Base-by-base conservation (phyloP, 257 asterid species). In the Primulina tabacum region DNA sequence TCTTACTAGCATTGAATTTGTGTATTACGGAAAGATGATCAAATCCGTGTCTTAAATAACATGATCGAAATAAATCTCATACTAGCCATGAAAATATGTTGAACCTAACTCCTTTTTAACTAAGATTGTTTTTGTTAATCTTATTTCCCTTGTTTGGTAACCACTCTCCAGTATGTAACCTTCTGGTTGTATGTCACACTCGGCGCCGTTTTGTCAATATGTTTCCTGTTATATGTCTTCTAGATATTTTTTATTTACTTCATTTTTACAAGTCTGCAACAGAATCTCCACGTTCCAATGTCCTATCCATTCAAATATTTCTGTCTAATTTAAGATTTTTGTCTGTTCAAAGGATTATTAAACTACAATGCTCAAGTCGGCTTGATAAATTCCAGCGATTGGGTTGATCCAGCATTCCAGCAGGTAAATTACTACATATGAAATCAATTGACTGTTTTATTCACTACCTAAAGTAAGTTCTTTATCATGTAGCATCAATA, bases 341-440 rank as follows among this genome's bases (percentile, higher is more conserved):
- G n/a, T 30, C 47, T 55, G 24, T 43, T 35, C 58, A 8, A 79
- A 73, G 68, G 75, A 71, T 53, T 68, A 61, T 18, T 58, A 11
- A 81, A 70, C 34, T 70, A 81, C 43, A 47, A 65, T 80, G 32
- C 72, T 71, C 85, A 73, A 75, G 77, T 53, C 14, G 71, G 67
- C 17, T 28, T 60, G 74, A 20, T 60, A 11, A 77, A 60, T 72
- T 67, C 81, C 29, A 17, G n/a, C 6, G 80, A 73, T n/a, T 83
- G 87, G 87, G 66, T 80, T 60, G 71, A 70, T 40, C 52, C 26
- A 59, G 74, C 75, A 52, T 64, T 63, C 73, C 64, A 67, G 20
- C 71, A 73, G 79, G 85, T 80, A 72, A 72, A 8, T 24, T 28
- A 32, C 4, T 60, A 37, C 35, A 20, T 7, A 18, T 38, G 40